Base-by-base conservation (phyloP, 2,329 filamentous ascomycete species). In the Chaetomium globosum region DNA sequence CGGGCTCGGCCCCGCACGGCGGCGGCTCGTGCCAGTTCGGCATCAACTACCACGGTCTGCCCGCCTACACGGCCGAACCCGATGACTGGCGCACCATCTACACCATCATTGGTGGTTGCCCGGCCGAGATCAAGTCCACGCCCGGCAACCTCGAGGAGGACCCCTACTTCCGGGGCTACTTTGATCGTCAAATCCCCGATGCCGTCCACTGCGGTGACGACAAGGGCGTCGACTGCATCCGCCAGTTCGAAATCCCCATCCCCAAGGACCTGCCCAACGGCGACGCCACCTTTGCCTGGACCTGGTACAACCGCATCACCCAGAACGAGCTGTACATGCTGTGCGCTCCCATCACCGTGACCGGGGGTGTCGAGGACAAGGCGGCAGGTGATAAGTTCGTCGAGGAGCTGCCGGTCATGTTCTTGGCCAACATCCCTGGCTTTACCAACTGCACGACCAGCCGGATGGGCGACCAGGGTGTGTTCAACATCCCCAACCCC, bases 101-200 rank as follows among this genome's bases (percentile, higher is more conserved):
- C 49, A 52, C 49, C 49, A 52, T 52, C 49, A 52, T 52, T 26
- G 49, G 49, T 26, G 49, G 49, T 10, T 52, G 49, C 23, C 49
- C 49, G 12, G 49, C 49, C 23, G 49, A 52, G 49, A 49, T 49
- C 21, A 26, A 23, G 46, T 49, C 46, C n/a, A 52, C 49, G 23
- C 10, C 49, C 3, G 49, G 49, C 21, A 52, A 52, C 49, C 49
- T 52, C 23, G 49, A 52, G 49, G 49, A 52, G 49, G 21, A 23
- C 10, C 49, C 49, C 21, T 52, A 16, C 23, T 52, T 52, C 26
- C 21, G 49, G 2, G 49, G 49, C 21, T 52, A 52, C 23, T 23
- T 23, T 23, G 49, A 19, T 6, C 21, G 49, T 10, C 21, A 28
- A 26, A 52, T 52, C 23, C 49, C 49, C 21, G 49, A 52, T 26